Conservation (phyloP, 23 red algal species). For the Pyropia haitanensis region DNA sequence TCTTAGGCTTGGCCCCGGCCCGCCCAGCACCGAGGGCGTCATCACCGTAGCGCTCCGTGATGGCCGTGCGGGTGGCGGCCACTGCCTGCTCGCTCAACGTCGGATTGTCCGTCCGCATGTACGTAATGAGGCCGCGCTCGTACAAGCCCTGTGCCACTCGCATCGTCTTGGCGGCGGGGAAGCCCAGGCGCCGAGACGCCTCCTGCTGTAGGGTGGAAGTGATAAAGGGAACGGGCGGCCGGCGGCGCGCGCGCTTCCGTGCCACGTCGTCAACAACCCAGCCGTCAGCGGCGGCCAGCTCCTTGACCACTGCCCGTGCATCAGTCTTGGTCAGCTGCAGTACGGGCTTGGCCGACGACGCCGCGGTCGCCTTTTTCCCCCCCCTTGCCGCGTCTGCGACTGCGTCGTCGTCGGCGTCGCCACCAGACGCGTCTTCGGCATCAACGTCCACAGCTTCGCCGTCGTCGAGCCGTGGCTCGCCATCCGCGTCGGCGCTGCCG, state of each 20-base stretch:
- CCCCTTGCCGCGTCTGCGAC: too few species aligned
- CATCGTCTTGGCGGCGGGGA: constrained; percentile 67
- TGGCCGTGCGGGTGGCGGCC: constrained; percentile 32
- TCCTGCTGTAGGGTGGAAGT: constrained; percentile 97
- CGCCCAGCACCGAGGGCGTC: neutral
- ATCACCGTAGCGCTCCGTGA: constrained; percentile 40
- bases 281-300: constrained; percentile 13
- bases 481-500: too few species aligned
- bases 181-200: constrained; percentile 51
- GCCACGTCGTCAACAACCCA: constrained; percentile 13
- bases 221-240: constrained; percentile 68
- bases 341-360: constrained; percentile 3
- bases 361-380: neutral
- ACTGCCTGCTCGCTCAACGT: constrained; percentile 63
- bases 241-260: constrained; percentile 17
- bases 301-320: constrained; percentile 2
- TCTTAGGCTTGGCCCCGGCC: constrained; percentile 47
- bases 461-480: too few species aligned
- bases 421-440: too few species aligned
- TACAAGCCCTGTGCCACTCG: constrained; percentile 84
- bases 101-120: constrained; percentile 97
- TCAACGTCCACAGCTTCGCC: too few species aligned
- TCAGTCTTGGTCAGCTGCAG: constrained; percentile 11
- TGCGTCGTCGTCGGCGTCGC: too few species aligned
- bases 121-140: constrained; percentile 88